phyloP scores from a whole-genome alignment of 2,329 filamentous ascomycete genomes.

The Tolypocladium endophyticum region DNA sequence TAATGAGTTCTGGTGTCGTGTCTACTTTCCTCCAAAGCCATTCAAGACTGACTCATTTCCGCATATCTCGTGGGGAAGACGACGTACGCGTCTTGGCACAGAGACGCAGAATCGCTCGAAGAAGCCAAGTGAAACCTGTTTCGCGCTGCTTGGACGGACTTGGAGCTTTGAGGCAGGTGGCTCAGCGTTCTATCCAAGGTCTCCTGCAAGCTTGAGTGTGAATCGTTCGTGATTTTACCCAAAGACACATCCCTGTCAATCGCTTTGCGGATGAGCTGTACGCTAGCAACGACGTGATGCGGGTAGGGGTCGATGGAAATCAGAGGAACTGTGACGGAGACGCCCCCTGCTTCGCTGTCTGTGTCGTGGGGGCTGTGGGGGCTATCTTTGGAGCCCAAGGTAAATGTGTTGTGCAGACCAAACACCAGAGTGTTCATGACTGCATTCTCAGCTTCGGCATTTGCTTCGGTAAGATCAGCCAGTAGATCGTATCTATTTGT shows the following conservation, averaged over 20 bases:
- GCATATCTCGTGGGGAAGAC: constrained; percentile 3
- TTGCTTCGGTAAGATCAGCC: constrained; percentile 11
- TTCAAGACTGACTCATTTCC: neutral
- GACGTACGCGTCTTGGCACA: constrained; percentile 6
- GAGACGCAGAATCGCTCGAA: neutral
- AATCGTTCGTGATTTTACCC: constrained; percentile 14
- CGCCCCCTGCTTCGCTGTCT: neutral
- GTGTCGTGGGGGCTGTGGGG: neutral
- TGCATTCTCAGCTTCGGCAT: constrained; percentile 16
- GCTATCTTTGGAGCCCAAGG: constrained; percentile 4
- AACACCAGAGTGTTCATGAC: constrained; percentile 20
- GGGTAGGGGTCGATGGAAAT: constrained; percentile 21
- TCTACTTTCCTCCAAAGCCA: neutral
- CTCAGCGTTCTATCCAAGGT: constrained; percentile 15
- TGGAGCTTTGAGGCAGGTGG: constrained; percentile 18
- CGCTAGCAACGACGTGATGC: constrained; percentile 18
- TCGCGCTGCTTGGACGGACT: constrained; percentile 18
- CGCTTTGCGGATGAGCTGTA: constrained; percentile 17
- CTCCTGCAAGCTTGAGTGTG: constrained; percentile 13
- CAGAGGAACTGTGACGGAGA: constrained; percentile 13
- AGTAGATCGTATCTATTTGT: constrained; percentile 16
- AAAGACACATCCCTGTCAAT: constrained; percentile 15
- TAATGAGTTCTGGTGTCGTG: neutral
- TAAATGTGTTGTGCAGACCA: constrained; percentile 17
- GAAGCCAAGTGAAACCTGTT: constrained; percentile 9